Conservation (phyloP, 2,329 filamentous ascomycete species). For the Aaosphaeria pasadenensis region DNA sequence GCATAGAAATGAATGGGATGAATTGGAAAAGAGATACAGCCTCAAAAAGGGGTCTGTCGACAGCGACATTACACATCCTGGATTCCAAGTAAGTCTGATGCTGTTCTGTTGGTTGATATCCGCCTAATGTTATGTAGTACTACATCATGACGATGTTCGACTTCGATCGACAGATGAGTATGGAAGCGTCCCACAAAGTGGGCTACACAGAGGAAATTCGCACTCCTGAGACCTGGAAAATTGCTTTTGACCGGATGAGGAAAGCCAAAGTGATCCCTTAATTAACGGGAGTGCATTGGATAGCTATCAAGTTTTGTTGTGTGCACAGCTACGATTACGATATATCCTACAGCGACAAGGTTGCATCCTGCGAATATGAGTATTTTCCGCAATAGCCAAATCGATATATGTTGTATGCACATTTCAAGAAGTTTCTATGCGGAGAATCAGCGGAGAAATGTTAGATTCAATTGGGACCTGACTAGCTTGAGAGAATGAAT, state of each 20-base stretch:
- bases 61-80: conserved; percentile 41
- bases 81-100: conserved; percentile 22
- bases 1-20: conserved; percentile 26
- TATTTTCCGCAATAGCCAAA: too few relatives aligned
- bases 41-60: conserved; percentile 41
- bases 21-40: conserved; percentile 22
- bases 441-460: too few relatives aligned
- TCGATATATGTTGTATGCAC: too few relatives aligned
- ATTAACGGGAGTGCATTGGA: not conserved
- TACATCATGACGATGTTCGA: conserved; percentile 40
- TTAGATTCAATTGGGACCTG: too few relatives aligned
- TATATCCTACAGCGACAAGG: too few relatives aligned
- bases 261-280: conserved; percentile 41
- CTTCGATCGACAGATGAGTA: conserved; percentile 48
- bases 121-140: conserved; percentile 13
- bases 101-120: not conserved
- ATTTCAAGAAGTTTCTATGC: too few relatives aligned
- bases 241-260: conserved; percentile 44
- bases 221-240: conserved; percentile 42
- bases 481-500: too few relatives aligned
- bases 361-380: too few relatives aligned
- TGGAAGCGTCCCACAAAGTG: conserved; percentile 37
- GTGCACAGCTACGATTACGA: too few relatives aligned
- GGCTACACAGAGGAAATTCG: conserved; percentile 39
- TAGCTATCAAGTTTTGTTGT: too few relatives aligned